phyloP scores from a whole-genome alignment of 2,329 filamentous ascomycete species.

The Diaporthe citrichinensis region DNA sequence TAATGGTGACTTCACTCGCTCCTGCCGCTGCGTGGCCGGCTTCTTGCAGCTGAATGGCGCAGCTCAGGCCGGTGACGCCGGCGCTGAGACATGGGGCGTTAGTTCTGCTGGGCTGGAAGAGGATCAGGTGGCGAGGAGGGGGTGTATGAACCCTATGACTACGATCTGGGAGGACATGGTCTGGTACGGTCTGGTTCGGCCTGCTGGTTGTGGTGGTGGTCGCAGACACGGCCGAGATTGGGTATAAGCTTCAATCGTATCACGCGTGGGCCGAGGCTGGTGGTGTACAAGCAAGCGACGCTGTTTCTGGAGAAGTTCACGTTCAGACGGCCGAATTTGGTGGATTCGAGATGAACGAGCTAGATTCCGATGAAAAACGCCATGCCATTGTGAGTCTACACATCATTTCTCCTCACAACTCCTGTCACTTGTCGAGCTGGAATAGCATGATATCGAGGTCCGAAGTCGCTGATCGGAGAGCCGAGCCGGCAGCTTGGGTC shows the following conservation, averaged over 20 bases:
- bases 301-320: not conserved
- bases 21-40: slow-evolving; percentile 48
- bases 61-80: slow-evolving; percentile 66
- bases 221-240: not conserved
- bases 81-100: slow-evolving; percentile 51
- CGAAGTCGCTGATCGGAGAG: slow-evolving; percentile 17
- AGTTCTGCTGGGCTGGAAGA: slow-evolving; percentile 14
- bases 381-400: slow-evolving; percentile 16
- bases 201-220: slow-evolving; percentile 4
- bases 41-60: slow-evolving; percentile 61
- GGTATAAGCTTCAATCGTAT: not conserved
- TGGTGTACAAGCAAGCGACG: slow-evolving; percentile 15
- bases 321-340: not conserved
- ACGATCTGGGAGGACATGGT: slow-evolving; percentile 31
- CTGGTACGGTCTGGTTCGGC: not conserved
- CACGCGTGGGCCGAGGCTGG: slow-evolving; percentile 15
- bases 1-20: slow-evolving; percentile 53
- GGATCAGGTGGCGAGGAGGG: slow-evolving; percentile 13
- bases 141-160: slow-evolving; percentile 36
- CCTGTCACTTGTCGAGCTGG: not conserved
- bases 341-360: not conserved
- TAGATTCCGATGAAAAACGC: not conserved
- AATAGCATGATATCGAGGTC: not conserved
- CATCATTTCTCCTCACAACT: not conserved
- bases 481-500: slow-evolving; percentile 20